Evolutionary conservation across 2,329 filamentous ascomycete species (phyloP).

Genomic region (Pestalotiopsis sp.): DNA sequence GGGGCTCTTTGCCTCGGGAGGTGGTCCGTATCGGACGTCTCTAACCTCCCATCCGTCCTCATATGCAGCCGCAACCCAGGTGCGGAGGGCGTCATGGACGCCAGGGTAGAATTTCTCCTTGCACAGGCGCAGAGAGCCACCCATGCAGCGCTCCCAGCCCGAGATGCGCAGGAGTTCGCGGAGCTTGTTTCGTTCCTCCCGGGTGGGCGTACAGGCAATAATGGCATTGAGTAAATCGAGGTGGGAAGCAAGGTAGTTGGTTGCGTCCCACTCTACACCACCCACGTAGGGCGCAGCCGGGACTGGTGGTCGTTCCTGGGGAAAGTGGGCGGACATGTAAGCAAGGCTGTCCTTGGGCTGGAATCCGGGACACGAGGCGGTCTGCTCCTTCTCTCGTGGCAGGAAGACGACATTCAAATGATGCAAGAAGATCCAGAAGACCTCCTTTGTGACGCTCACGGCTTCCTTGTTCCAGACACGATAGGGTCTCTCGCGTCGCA

Average conservation of each 20-base stretch:
- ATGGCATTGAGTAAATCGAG: slow-evolving; percentile 92
- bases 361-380: slow-evolving; percentile 28
- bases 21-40: slow-evolving; percentile 76
- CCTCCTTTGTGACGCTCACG: slow-evolving; percentile 91
- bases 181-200: slow-evolving; percentile 72
- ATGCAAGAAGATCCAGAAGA: slow-evolving; percentile 99
- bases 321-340: slow-evolving; percentile 76
- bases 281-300: slow-evolving; percentile 95
- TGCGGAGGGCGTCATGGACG: slow-evolving; percentile 84
- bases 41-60: slow-evolving; percentile 88
- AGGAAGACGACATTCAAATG: slow-evolving; percentile 84
- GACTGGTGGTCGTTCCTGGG: slow-evolving; percentile 82
- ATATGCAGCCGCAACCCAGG: slow-evolving; percentile 84
- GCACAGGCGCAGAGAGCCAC: slow-evolving; percentile 80
- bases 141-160: slow-evolving; percentile 90
- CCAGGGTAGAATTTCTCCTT: slow-evolving; percentile 97
- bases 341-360: slow-evolving; percentile 43
- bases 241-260: slow-evolving; percentile 91
- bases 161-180: slow-evolving; percentile 79
- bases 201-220: slow-evolving; percentile 75
- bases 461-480: slow-evolving; percentile 94
- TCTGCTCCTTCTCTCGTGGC: slow-evolving; percentile 45
- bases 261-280: slow-evolving; percentile 98
- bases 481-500: slow-evolving; percentile 85
- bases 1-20: slow-evolving; percentile 41